Evolutionary conservation across 2,329 filamentous ascomycete genomes (phyloP).

Genomic region (Cercospora zeae-maydis): DNA sequence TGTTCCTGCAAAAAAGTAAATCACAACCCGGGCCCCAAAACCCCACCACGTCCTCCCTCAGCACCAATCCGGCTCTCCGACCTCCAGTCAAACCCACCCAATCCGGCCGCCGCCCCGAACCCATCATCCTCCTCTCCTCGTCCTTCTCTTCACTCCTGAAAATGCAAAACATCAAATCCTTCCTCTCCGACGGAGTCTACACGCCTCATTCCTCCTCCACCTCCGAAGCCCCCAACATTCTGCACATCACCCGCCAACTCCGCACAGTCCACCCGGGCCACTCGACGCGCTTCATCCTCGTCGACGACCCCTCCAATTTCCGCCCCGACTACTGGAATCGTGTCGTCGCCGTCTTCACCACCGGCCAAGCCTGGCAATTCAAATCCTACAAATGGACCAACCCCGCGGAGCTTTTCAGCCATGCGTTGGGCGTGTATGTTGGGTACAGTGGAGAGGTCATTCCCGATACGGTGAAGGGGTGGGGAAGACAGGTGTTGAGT

Average conservation of each 20-base stretch:
- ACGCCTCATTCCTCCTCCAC: constrained; percentile 64
- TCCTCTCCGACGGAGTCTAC: constrained; percentile 82
- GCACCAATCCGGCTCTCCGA: constrained; percentile 37
- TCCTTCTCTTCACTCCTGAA: constrained; percentile 92
- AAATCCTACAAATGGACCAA: constrained; percentile 96
- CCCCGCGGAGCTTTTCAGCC: constrained; percentile 81
- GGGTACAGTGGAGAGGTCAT: constrained; percentile 83
- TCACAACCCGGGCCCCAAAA: constrained; percentile 46
- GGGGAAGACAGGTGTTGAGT: constrained; percentile 79
- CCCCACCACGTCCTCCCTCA: constrained; percentile 44
- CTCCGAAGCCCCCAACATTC: constrained; percentile 64
- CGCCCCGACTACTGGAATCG: constrained; percentile 97
- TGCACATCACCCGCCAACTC: constrained; percentile 77
- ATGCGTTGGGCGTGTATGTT: constrained; percentile 82
- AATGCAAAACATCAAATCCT: constrained; percentile 92
- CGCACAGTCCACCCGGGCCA: constrained; percentile 65
- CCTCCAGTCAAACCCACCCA: constrained; percentile 36
- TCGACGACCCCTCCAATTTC: constrained; percentile 90
- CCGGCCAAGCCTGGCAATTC: constrained; percentile 97
- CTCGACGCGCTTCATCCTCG: constrained; percentile 88
- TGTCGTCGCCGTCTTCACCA: constrained; percentile 95
- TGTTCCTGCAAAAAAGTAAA: constrained; percentile 46
- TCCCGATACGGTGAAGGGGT: constrained; percentile 73
- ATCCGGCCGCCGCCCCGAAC: constrained; percentile 57
- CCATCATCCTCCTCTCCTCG: constrained; percentile 94